phyloP scores from a whole-genome alignment of 2,329 filamentous ascomycete species.

The Fonsecaea multimorphosa region DNA sequence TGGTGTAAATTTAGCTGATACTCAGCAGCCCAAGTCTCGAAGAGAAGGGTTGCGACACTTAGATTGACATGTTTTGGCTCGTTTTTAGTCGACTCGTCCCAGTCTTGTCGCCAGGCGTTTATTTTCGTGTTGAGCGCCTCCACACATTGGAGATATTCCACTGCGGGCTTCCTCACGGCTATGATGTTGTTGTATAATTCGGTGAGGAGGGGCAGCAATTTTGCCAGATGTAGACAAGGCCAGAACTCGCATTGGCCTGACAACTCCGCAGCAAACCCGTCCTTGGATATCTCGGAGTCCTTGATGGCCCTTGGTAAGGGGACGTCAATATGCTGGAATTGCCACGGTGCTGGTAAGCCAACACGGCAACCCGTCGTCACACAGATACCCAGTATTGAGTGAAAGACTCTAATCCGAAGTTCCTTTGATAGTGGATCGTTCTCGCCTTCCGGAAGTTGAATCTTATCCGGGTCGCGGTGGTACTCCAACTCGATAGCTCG shows the following conservation, averaged over 20 bases:
- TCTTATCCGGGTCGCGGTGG: slow-evolving; percentile 71
- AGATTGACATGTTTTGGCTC: slow-evolving; percentile 52
- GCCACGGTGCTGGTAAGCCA: slow-evolving; percentile 76
- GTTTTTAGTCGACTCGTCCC: slow-evolving; percentile 62
- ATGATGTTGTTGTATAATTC: slow-evolving; percentile 81
- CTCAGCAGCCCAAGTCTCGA: slow-evolving; percentile 57
- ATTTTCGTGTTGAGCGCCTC: slow-evolving; percentile 70
- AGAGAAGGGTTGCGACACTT: slow-evolving; percentile 56
- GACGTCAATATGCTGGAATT: slow-evolving; percentile 71
- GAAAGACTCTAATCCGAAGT: slow-evolving; percentile 79
- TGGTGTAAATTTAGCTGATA: slow-evolving; percentile 60
- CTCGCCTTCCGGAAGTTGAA: slow-evolving; percentile 51
- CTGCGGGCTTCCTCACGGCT: slow-evolving; percentile 67
- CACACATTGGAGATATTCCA: slow-evolving; percentile 68
- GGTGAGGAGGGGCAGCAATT: slow-evolving; percentile 69
- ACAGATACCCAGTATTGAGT: slow-evolving; percentile 70
- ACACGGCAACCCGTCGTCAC: slow-evolving; percentile 76
- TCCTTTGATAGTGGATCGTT: slow-evolving; percentile 70
- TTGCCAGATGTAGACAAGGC: slow-evolving; percentile 70
- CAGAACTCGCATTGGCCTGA: slow-evolving; percentile 69
- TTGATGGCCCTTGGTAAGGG: slow-evolving; percentile 74
- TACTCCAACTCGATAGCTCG: slow-evolving; percentile 76
- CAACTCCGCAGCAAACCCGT: slow-evolving; percentile 64
- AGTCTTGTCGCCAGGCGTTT: slow-evolving; percentile 65
- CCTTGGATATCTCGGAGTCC: slow-evolving; percentile 72